Evolutionary conservation across 2,329 filamentous ascomycete species (phyloP), one percentile per base, ranked within the genome.

Genomic region (Ascochyta koolunga): DNA sequence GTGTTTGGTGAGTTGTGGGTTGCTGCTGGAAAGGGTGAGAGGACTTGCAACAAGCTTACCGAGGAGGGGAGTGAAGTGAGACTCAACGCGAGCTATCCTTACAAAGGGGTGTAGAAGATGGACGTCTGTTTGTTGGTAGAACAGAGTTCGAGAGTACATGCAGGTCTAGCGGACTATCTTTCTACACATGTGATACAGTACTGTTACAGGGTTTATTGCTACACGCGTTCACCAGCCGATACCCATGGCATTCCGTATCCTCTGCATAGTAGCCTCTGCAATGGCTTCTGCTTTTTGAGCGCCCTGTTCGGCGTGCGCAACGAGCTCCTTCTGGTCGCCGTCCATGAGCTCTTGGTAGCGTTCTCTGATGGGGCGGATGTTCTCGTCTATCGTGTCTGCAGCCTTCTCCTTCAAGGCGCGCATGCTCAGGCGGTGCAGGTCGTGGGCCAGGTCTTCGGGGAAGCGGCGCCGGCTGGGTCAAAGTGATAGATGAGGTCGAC

Each of bases 401-500:
- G 91, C 85, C 61, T 79, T 77, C 6, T 82, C 80, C 73, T 93
- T 93, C 50, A 93, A 78, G 0, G 78, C 78, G 8, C 79, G 79
- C 65, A 91, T 78, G 35, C 72, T 81, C 21, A 80, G 50, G 8
- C 69, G 66, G 24, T 76, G 64, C 49, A 80, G 72, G 21, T 82
- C 78, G 7, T 62, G 59, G 1, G 80, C 83, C 33, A 86, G 64
- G 5, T 79, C 79, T 24, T 79, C 70, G 2, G 66, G 10, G 79
- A 68, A 1, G 65, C 57, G 22, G 75, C 72, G 5, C 70, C 69
- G 41, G 38, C 64, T 4, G 70, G 61, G 48, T 87, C 83, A 63
- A 93, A 85, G 58, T 90, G 84, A 21, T 86, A 86, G n/a, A 93
- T 77, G 15, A 99, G 84, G 52, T 91, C 86, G 1, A 99, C 76